Evolutionary conservation across 352 stramenopile species (phyloP).

Genomic region (Blastocystis sp.): DNA sequence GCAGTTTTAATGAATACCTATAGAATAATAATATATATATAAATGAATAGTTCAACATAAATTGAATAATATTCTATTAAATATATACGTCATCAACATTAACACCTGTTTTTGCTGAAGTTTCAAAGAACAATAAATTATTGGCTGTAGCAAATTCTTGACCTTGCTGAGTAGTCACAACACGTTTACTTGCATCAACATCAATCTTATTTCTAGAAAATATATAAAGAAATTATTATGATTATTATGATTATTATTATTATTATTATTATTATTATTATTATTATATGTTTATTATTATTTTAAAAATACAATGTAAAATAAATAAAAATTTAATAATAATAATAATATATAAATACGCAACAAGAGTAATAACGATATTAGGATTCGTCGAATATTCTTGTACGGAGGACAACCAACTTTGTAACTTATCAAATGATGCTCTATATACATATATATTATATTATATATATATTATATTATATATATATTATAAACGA

Average conservation of each 20-base stretch:
- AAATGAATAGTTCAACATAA: no score
- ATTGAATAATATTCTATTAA: no score
- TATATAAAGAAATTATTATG: no score
- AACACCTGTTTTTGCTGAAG: conserved; percentile 28
- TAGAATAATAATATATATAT: no score
- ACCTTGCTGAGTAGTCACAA: conserved; percentile 14
- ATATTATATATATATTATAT: no score
- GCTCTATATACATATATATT: no score
- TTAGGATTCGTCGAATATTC: conserved; percentile 26
- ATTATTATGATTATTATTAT: no score
- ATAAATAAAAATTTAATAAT: no score
- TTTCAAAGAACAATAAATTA: conserved; percentile 31
- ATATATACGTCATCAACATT: conserved; percentile 36
- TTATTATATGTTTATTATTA: no score
- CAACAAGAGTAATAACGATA: conserved; percentile 36
- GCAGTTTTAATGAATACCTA: conserved; percentile 29
- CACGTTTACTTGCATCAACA: conserved; percentile 19
- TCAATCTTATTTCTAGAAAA: conserved; percentile 37
- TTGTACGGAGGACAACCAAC: conserved; percentile 28
- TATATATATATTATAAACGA: no score
- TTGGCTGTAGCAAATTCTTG: conserved; percentile 25
- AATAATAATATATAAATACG: neutral
- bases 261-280: no score
- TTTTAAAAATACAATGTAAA: no score
- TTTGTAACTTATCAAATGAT: conserved; percentile 36